phyloP scores from a whole-genome alignment of 1,139 yeast genomes.

The Kodamaea sp. region DNA sequence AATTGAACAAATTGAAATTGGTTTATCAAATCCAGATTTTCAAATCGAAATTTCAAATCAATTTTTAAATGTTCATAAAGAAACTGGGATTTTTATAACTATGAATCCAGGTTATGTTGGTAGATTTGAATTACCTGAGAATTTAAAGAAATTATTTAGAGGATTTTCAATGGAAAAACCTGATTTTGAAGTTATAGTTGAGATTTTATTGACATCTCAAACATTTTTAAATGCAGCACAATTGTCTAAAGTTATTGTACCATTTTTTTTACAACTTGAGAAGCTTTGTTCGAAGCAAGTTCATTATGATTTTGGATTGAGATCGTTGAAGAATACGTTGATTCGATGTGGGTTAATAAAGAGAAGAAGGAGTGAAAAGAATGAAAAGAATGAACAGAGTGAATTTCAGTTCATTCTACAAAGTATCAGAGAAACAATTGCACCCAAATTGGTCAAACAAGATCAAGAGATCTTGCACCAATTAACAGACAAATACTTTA shows the following conservation, averaged over 20 bases:
- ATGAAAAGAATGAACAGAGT: conserved; percentile 6
- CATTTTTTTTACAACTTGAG: conserved; percentile 49
- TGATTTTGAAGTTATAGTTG: conserved; percentile 65
- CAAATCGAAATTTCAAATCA: conserved; percentile 51
- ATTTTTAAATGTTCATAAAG: conserved; percentile 38
- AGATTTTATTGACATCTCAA: conserved; percentile 67
- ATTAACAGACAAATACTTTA: conserved; percentile 27
- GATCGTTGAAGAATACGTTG: conserved; percentile 71
- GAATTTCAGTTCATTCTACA: conserved; percentile 46
- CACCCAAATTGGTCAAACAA: conserved; percentile 57
- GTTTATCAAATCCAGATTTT: conserved; percentile 26
- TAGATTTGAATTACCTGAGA: conserved; percentile 79
- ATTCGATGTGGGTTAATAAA: conserved; percentile 54
- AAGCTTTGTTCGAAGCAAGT: conserved; percentile 45
- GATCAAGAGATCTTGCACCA: conserved; percentile 45
- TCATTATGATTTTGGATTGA: conserved; percentile 89
- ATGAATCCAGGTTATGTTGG: conserved; percentile 93
- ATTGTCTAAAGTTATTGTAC: conserved; percentile 51
- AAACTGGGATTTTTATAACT: conserved; percentile 79
- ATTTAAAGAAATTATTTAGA: conserved; percentile 74
- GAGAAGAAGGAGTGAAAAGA: conserved; percentile 14
- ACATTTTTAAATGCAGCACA: conserved; percentile 55
- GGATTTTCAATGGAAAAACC: conserved; percentile 74
- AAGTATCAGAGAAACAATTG: conserved; percentile 56
- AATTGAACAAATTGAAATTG: conserved; percentile 66